Base-by-base conservation (phyloP, 148 eudicot genomes). In the Mesembryanthemum crystallinum region DNA sequence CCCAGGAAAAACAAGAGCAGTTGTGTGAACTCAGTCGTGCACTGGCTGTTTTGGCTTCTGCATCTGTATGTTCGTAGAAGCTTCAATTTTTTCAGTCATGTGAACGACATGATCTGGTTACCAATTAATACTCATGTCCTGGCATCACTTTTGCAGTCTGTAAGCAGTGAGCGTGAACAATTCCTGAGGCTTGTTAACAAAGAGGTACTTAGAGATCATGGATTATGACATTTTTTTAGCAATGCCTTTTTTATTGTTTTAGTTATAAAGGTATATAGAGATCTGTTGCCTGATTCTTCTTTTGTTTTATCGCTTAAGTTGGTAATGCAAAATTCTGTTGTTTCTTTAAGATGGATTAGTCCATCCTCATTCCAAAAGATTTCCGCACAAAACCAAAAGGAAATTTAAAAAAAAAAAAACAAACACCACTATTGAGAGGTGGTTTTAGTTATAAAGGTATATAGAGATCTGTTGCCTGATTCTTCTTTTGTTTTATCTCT, bases 41-140 rank as follows among this genome's bases (percentile, higher is more conserved):
- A 63, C 83, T 94, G 87, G 93, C 97, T 83, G 91, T 94, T 82
- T 81, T 91, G 77, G 97, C 98, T 87, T 94, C 97, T 81, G 94
- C 97, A 76, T 94, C 97, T 71, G 98, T 94, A 85, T 81, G 81
- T 42, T 59, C 47, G 10, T 68, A 42, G 27, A 68, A n/a, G 21
- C 35, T 43, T 24, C 21, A 55, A 24, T 49, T 73, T 69, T 30
- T n/a, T 45, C 29, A 18, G 60, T 68, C 57, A 43, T 54, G 21
- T 58, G 29, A 6, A 28, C 4, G 15, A 3, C 42, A 45, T 51
- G 42, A 33, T 43, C 54, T 66, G 65, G 39, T 69, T 28, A 28
- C 1, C 20, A 18, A 6, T 68, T 5, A n/a, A n/a, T 58, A 7
- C 45, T 67, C 23, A 51, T 24, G 6, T 12, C 45, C 29, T 59